These are phyloP conservation scores for Ceratobasidium sp. DNA, from an alignment of 1,284 basidiomycete species.

Conservation along the genomic window DNA sequence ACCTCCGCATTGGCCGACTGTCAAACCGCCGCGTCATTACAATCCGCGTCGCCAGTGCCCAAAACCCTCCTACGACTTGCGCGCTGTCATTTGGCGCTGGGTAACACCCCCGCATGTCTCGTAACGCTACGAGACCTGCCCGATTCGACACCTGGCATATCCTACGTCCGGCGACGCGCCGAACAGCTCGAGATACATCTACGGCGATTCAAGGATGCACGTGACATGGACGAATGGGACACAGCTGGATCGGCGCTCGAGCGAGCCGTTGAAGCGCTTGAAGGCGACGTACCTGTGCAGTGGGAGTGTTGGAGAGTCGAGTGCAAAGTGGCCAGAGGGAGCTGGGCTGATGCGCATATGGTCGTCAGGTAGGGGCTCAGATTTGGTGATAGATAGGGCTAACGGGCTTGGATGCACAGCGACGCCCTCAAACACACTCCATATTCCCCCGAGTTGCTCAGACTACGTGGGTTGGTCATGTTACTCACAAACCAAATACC, in stretches of 20 bases:
- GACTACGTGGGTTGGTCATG: slow-evolving; percentile 78
- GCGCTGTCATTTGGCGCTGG: slow-evolving; percentile 79
- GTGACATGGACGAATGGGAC: slow-evolving; percentile 68
- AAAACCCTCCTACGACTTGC: slow-evolving; percentile 82
- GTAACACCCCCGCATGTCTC: slow-evolving; percentile 67
- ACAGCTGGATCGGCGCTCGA: slow-evolving; percentile 74
- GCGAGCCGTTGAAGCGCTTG: slow-evolving; percentile 57
- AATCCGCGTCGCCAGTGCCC: slow-evolving; percentile 56
- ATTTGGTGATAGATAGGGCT: too few relatives aligned
- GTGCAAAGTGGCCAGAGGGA: slow-evolving; percentile 71
- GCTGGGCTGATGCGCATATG: slow-evolving; percentile 71
- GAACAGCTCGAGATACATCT: slow-evolving; percentile 68
- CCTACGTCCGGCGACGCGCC: slow-evolving; percentile 64
- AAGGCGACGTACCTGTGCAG: slow-evolving; percentile 70
- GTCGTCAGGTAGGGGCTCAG: slow-evolving; percentile 78
- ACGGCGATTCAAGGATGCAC: slow-evolving; percentile 65
- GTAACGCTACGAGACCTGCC: slow-evolving; percentile 62
- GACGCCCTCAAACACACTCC: slow-evolving; percentile 75
- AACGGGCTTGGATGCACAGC: too few relatives aligned
- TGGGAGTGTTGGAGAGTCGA: slow-evolving; percentile 83
- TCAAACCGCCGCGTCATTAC: slow-evolving; percentile 72
- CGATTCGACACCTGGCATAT: slow-evolving; percentile 56
- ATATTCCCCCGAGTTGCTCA: slow-evolving; percentile 80
- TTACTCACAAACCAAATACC: slow-evolving; percentile 77
- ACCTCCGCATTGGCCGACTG: slow-evolving; percentile 77